Evolutionary conservation across 2,329 filamentous ascomycete species (phyloP).

Genomic region (Scedosporium aurantiacum): DNA sequence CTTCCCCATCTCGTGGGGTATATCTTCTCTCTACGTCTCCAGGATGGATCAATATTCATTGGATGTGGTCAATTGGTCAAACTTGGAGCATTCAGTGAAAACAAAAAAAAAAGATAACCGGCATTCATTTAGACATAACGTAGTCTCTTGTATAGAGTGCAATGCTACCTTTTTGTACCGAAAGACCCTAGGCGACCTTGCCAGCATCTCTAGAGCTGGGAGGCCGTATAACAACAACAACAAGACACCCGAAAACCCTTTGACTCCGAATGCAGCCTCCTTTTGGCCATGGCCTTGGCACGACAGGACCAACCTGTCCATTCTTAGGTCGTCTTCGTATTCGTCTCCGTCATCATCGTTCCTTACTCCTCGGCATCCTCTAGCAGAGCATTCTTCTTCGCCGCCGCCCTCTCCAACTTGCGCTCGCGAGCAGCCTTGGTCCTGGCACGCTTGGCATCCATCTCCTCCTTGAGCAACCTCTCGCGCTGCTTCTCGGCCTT

Average conservation of each 20-base stretch:
- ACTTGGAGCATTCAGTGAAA: background rate
- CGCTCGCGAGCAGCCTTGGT: slow-evolving; percentile 99
- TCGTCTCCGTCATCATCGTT: slow-evolving; percentile 25
- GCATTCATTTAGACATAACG: background rate
- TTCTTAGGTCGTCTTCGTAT: slow-evolving; percentile 22
- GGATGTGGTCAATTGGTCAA: no score
- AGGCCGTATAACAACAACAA: slow-evolving; percentile 4
- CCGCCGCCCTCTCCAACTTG: slow-evolving; percentile 81
- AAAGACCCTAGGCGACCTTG: slow-evolving; percentile 1
- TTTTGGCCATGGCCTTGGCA: slow-evolving; percentile 25
- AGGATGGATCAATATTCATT: no score
- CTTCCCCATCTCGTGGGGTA: no score
- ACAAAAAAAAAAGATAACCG: background rate
- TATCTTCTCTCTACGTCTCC: no score
- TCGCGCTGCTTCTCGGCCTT: slow-evolving; percentile 99
- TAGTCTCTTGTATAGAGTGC: slow-evolving; percentile 5
- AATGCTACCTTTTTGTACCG: slow-evolving; percentile 8
- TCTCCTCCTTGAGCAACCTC: slow-evolving; percentile 94
- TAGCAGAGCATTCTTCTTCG: slow-evolving; percentile 81
- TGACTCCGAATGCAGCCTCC: slow-evolving; percentile 50
- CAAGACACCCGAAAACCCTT: slow-evolving; percentile 27
- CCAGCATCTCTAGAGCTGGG: background rate
- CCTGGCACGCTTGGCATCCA: slow-evolving; percentile 99
- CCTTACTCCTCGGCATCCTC: slow-evolving; percentile 50
- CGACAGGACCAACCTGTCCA: slow-evolving; percentile 3